phyloP scores from a whole-genome alignment of 495 filamentous ascomycete genomes.

The Zalerion maritima region DNA sequence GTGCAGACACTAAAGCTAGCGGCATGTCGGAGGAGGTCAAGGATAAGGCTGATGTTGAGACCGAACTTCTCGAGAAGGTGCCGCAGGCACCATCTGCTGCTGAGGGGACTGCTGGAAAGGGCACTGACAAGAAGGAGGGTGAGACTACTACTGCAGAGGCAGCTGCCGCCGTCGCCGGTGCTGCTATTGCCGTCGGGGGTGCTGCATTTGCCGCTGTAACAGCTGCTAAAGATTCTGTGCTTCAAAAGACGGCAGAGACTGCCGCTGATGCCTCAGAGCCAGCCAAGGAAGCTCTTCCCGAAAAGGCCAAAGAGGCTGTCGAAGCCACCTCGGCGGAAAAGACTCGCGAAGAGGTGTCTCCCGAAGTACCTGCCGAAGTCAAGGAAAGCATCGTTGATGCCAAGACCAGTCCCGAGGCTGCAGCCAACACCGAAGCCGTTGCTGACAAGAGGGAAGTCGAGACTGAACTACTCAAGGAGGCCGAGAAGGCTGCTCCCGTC shows the following conservation, averaged over 20 bases:
- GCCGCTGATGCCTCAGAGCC: slow-evolving; percentile 18
- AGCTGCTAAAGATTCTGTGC: slow-evolving; percentile 15
- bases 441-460: slow-evolving; percentile 68
- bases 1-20: slow-evolving; percentile 44
- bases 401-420: slow-evolving; percentile 52
- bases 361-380: slow-evolving; percentile 54
- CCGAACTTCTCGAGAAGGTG: slow-evolving; percentile 45
- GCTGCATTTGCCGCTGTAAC: slow-evolving; percentile 23
- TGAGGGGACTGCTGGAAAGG: slow-evolving; percentile 35
- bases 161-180: slow-evolving; percentile 21
- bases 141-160: slow-evolving; percentile 25
- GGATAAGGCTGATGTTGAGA: slow-evolving; percentile 47
- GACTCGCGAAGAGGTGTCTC: slow-evolving; percentile 21
- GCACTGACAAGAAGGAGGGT: slow-evolving; percentile 31
- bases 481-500: slow-evolving; percentile 26
- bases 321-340: slow-evolving; percentile 14
- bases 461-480: slow-evolving; percentile 43
- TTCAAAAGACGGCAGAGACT: slow-evolving; percentile 12
- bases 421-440: slow-evolving; percentile 49
- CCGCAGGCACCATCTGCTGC: slow-evolving; percentile 39
- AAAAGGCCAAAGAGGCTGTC: slow-evolving; percentile 8
- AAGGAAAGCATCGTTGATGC: slow-evolving; percentile 57
- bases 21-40: slow-evolving; percentile 37
- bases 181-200: slow-evolving; percentile 21
- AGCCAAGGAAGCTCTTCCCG: slow-evolving; percentile 14